phyloP scores from a whole-genome alignment of 2,329 filamentous ascomycete genomes.

The Incumbomyces delicatus region DNA sequence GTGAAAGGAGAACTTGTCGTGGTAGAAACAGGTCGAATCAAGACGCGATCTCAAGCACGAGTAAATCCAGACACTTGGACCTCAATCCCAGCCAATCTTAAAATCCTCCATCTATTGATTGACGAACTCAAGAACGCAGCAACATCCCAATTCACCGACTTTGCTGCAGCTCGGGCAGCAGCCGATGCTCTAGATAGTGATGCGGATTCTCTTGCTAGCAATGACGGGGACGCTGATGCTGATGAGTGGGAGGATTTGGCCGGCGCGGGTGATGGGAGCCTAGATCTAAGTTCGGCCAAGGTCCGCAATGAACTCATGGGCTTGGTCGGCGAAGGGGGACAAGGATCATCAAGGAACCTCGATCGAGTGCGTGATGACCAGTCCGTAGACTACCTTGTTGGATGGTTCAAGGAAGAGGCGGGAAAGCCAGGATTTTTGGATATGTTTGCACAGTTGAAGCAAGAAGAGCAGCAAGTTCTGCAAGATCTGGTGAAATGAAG shows the following conservation, averaged over 20 bases:
- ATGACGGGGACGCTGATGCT: slow-evolving; percentile 56
- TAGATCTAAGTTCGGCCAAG: slow-evolving; percentile 63
- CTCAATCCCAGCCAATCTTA: slow-evolving; percentile 74
- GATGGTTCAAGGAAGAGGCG: slow-evolving; percentile 61
- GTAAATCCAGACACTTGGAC: slow-evolving; percentile 86
- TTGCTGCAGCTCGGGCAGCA: slow-evolving; percentile 48
- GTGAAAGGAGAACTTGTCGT: slow-evolving; percentile 91
- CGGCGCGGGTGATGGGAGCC: slow-evolving; percentile 37
- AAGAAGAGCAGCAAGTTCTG: slow-evolving; percentile 33
- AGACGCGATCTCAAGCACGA: slow-evolving; percentile 85
- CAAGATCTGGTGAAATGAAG: slow-evolving; percentile 14
- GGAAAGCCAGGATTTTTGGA: slow-evolving; percentile 46
- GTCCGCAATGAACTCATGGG: slow-evolving; percentile 73
- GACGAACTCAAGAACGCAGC: slow-evolving; percentile 81
- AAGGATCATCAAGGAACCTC: slow-evolving; percentile 28
- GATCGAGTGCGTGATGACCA: slow-evolving; percentile 72
- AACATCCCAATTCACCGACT: slow-evolving; percentile 41
- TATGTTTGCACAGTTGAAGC: slow-evolving; percentile 44
- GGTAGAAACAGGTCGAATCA: slow-evolving; percentile 68
- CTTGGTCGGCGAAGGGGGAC: slow-evolving; percentile 36
- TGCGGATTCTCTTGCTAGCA: slow-evolving; percentile 30
- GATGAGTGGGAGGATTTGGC: slow-evolving; percentile 86
- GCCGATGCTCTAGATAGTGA: slow-evolving; percentile 49
- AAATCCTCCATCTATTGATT: slow-evolving; percentile 91
- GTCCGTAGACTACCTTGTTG: slow-evolving; percentile 71